Evolutionary conservation across 129 eudicot species (phyloP).

Genomic region (Rutidosis leptorrhynchoides): DNA sequence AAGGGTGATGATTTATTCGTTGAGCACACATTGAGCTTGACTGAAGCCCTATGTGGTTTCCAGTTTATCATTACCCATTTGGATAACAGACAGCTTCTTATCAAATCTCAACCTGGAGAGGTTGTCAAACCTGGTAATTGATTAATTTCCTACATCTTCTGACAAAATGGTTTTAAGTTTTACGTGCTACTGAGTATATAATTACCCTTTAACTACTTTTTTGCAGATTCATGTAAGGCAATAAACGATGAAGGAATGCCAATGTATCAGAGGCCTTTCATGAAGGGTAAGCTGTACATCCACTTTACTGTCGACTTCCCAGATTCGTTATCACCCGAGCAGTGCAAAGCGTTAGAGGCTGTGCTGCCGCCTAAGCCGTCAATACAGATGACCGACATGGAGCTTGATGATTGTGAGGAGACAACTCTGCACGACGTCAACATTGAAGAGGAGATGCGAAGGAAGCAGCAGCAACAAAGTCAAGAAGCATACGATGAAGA

Average conservation of each 20-base stretch:
- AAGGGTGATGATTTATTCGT: slow-evolving; percentile 81
- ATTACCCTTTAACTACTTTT: background rate
- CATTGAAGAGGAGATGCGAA: slow-evolving; percentile 83
- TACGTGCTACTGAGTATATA: background rate
- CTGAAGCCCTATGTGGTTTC: slow-evolving; percentile 79
- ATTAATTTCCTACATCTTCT: background rate
- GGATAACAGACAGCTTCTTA: slow-evolving; percentile 62
- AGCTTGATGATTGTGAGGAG: slow-evolving; percentile 79
- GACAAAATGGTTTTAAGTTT: background rate
- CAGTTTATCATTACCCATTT: slow-evolving; percentile 58
- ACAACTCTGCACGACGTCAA: slow-evolving; percentile 77
- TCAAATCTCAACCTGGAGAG: slow-evolving; percentile 69
- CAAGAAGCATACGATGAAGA: slow-evolving; percentile 77
- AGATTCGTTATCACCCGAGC: slow-evolving; percentile 49
- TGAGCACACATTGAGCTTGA: slow-evolving; percentile 64
- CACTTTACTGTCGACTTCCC: slow-evolving; percentile 77
- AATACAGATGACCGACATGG: slow-evolving; percentile 59
- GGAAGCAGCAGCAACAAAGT: slow-evolving; percentile 51
- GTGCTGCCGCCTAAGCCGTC: slow-evolving; percentile 56
- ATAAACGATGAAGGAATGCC: slow-evolving; percentile 90
- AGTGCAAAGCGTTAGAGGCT: slow-evolving; percentile 53
- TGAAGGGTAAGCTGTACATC: slow-evolving; percentile 69
- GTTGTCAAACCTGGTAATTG: slow-evolving; percentile 61
- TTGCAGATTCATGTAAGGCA: slow-evolving; percentile 62
- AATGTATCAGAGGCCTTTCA: slow-evolving; percentile 63